Percentiles rank a stretch among this genome's conserved stretches.
Conservation (phyloP, 2,329 filamentous ascomycete genomes). For the Cercospora zeae-maydis region DNA sequence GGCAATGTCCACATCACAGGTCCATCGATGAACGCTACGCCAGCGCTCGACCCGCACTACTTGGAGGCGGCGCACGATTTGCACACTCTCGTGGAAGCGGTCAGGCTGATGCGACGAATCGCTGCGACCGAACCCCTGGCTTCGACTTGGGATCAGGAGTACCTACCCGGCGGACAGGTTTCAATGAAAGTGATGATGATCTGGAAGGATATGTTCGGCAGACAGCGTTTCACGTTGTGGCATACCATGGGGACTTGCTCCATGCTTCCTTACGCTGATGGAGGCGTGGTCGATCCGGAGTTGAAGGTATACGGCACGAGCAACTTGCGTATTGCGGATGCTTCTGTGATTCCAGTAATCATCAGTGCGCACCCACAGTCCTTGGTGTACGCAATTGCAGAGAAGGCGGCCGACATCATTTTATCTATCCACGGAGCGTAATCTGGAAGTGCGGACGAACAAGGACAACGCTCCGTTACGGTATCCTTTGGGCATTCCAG, state of each 20-base stretch:
- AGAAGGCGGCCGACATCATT: slow-evolving; percentile 29
- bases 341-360: slow-evolving; percentile 27
- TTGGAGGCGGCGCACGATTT: too few species aligned
- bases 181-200: slow-evolving; percentile 22
- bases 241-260: slow-evolving; percentile 28
- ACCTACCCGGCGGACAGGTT: slow-evolving; percentile 20
- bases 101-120: too few species aligned
- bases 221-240: slow-evolving; percentile 19
- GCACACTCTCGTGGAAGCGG: too few species aligned
- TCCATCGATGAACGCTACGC: slow-evolving; percentile 32
- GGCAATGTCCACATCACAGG: slow-evolving; percentile 30
- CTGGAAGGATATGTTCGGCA: slow-evolving; percentile 17
- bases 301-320: slow-evolving; percentile 27
- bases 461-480: too few species aligned
- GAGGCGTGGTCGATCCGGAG: slow-evolving; percentile 27
- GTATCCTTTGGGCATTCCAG: too few species aligned
- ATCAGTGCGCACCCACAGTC: slow-evolving; percentile 15
- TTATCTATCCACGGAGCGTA: too few species aligned
- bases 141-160: slow-evolving; percentile 26
- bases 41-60: too few species aligned
- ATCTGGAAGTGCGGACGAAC: too few species aligned
- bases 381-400: slow-evolving; percentile 31
- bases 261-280: slow-evolving; percentile 24
- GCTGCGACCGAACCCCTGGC: too few species aligned
- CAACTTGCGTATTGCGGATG: slow-evolving; percentile 30